Evolutionary conservation across 306 rosid genomes (phyloP).

Genomic region (Malus orientalis): DNA sequence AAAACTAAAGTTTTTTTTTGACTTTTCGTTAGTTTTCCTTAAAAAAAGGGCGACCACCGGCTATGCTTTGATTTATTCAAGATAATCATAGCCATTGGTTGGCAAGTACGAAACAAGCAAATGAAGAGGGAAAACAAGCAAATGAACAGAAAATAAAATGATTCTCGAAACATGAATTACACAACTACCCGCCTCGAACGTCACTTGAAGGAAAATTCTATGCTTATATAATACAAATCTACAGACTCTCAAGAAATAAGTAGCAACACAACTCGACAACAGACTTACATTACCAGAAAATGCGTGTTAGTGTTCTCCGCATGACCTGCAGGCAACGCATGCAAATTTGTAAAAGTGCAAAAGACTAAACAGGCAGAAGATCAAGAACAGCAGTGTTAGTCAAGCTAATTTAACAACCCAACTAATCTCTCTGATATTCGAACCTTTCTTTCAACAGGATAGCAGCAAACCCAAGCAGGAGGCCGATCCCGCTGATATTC

Average conservation of each 20-base stretch:
- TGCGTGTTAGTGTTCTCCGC: conserved; percentile 23
- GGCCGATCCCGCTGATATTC: background rate
- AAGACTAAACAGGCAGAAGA: conserved; percentile 8
- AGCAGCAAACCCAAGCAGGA: background rate
- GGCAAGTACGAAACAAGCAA: background rate
- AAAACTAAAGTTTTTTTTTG: too few species aligned
- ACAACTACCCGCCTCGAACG: background rate
- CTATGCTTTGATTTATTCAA: background rate
- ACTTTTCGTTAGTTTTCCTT: too few species aligned
- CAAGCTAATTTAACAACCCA: conserved; percentile 5
- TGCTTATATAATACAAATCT: background rate
- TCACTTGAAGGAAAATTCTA: background rate
- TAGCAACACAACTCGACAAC: background rate
- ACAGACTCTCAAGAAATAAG: background rate
- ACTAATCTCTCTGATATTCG: background rate
- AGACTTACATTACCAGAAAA: conserved; percentile 21
- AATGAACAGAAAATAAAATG: background rate
- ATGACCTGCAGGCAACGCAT: conserved; percentile 37
- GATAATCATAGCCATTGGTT: background rate
- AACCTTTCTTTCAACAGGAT: background rate
- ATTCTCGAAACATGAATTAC: conserved; percentile 8
- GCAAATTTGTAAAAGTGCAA: conserved; percentile 13
- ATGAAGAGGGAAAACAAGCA: background rate
- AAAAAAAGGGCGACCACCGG: too few species aligned
- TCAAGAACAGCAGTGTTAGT: conserved; percentile 19